phyloP scores from a whole-genome alignment of 78 protist genomes.

The Dictyostelium brefeldianum region DNA sequence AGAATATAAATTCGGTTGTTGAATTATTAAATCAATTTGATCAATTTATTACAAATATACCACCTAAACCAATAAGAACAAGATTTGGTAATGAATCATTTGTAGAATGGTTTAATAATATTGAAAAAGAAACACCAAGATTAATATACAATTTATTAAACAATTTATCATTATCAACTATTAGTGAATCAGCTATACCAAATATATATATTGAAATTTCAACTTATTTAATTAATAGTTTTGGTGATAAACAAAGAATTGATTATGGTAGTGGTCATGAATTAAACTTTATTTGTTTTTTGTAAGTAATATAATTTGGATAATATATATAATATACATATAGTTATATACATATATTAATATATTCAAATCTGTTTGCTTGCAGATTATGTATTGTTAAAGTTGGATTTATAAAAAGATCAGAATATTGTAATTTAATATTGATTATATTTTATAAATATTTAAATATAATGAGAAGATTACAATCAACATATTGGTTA shows the following conservation, averaged over 20 bases:
- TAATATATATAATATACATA: neutral
- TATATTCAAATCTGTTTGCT: neutral
- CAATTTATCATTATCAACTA: neutral
- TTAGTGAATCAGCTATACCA: neutral
- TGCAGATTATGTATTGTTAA: conserved; percentile 24
- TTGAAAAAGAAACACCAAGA: conserved; percentile 27
- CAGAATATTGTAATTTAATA: conserved; percentile 44
- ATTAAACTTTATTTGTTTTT: conserved; percentile 61
- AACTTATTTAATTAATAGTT: conserved; percentile 61
- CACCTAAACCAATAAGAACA: conserved; percentile 70
- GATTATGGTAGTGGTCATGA: conserved; percentile 99
- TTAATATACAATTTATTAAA: conserved; percentile 5
- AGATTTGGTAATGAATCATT: conserved; percentile 81
- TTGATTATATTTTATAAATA: conserved; percentile 82
- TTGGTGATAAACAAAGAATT: conserved; percentile 95
- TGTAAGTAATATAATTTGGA: neutral
- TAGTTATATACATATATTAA: neutral
- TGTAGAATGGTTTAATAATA: conserved; percentile 60
- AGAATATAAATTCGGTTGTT: conserved; percentile 10
- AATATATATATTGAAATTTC: conserved; percentile 19
- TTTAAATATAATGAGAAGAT: conserved; percentile 81
- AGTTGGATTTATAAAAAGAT: conserved; percentile 35
- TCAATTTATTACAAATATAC: conserved; percentile 33
- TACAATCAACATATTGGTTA: conserved; percentile 91
- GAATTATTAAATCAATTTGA: conserved; percentile 2